Conservation (phyloP, 192 early-diverging fungal genomes). For the Coemansia sp. region DNA sequence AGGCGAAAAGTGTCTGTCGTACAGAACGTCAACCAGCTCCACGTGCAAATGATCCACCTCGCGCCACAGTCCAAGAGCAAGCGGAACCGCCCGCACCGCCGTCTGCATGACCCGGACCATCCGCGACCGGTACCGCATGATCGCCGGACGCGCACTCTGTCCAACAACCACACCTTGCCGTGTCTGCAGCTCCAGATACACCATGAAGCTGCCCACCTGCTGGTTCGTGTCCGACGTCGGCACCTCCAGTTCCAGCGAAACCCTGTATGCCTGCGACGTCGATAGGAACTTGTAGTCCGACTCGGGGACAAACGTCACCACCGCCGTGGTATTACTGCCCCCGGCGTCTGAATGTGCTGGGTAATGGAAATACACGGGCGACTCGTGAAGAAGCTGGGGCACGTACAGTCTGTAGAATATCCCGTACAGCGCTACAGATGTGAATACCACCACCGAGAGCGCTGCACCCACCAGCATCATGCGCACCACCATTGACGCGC, state of each 20-base stretch:
- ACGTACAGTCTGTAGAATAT: slow-evolving; percentile 66
- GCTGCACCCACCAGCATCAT: slow-evolving; percentile 25
- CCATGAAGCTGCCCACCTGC: slow-evolving; percentile 69
- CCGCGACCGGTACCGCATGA: slow-evolving; percentile 37
- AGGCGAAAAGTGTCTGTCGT: slow-evolving; percentile 53
- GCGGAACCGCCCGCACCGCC: slow-evolving; percentile 35
- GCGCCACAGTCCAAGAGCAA: slow-evolving; percentile 49
- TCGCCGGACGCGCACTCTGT: slow-evolving; percentile 53
- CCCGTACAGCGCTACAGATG: slow-evolving; percentile 51
- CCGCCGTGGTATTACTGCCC: slow-evolving; percentile 22
- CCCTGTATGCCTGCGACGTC: slow-evolving; percentile 61
- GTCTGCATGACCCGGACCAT: slow-evolving; percentile 18
- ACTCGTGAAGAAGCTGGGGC: slow-evolving; percentile 57
- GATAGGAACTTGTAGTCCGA: slow-evolving; percentile 48
- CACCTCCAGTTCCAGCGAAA: slow-evolving; percentile 58
- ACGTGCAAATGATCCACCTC: slow-evolving; percentile 57
- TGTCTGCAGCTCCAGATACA: slow-evolving; percentile 57
- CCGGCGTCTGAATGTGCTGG: background rate
- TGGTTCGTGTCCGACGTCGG: slow-evolving; percentile 65
- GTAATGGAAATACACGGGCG: slow-evolving; percentile 63
- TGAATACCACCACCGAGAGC: slow-evolving; percentile 13
- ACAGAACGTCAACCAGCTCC: slow-evolving; percentile 56
- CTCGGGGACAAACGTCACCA: slow-evolving; percentile 28
- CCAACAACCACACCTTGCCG: slow-evolving; percentile 35
- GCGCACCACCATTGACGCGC: slow-evolving; percentile 26